Base-by-base conservation (phyloP, 2,329 filamentous ascomycete species). In the Amphichorda felina region DNA sequence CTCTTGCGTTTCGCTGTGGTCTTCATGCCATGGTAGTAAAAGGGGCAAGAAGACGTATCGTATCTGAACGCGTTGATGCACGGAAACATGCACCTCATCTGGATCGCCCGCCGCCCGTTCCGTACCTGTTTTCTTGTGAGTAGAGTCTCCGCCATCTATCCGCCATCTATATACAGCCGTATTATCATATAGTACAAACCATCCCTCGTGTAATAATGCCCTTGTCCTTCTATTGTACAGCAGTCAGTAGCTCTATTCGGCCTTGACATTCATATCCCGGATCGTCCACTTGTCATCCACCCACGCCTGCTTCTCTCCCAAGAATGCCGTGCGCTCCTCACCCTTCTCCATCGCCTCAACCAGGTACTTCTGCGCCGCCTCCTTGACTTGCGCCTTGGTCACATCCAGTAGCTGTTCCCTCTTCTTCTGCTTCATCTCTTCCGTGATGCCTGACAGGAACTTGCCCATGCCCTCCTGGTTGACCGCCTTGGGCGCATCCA, bases 391-490 rank as follows among this genome's bases (percentile, higher is more conserved):
- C 43, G 81, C 74, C 41, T 76, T 78, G 3, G 73, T 84, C 27
- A 95, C 88, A 54, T 95, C 89, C 4, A 98, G 69, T 38, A 98
- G 67, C 50, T 82, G 78, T 57, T 91, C 83, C 46, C 91, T 71
- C 55, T 85, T 78, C 48, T 65, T 72, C 61, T 95, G 87, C 51
- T 82, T 79, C 87, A 96, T 94, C 48, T 86, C 82, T 40, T 91
- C 75, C 2, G 82, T 85, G 25, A 98, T 71, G 10, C 87, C 87
- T 21, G 78, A 82, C 50, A 94, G 64, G 59, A 98, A 98, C 36
- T 79, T 70, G 30, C 74, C 71, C 76, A 94, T 83, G 25, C 89
- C 91, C 55, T 96, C 89, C 34, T 82, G 70, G 53, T 82, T 91
- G 16, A 96, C 86, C 27, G 83, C 81, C 46, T 80, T 72, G 1